Evolutionary conservation across 2,329 filamentous ascomycete genomes (phyloP).

Genomic region (Lasiodiplodia hormozganensis): DNA sequence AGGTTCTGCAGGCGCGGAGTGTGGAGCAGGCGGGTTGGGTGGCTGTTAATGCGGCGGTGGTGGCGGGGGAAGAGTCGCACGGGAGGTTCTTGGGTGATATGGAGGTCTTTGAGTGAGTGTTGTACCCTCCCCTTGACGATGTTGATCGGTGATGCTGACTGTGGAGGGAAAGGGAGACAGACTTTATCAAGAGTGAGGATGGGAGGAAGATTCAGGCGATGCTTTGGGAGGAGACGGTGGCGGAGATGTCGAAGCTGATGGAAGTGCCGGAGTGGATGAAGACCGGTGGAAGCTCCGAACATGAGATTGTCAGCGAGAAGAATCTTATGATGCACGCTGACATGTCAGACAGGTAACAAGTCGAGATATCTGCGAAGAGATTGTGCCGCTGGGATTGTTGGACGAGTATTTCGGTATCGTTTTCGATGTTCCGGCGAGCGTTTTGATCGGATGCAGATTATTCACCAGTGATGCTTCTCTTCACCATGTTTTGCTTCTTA

Average conservation of each 20-base stretch:
- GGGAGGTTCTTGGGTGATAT: conserved; percentile 4
- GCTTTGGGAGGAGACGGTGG: conserved; percentile 13
- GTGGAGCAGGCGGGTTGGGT: conserved; percentile 12
- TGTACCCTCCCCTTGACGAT: no score
- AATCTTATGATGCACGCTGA: background rate
- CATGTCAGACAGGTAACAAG: background rate
- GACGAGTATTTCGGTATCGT: background rate
- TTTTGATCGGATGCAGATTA: background rate
- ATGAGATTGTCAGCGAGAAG: background rate
- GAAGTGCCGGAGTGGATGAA: conserved; percentile 7
- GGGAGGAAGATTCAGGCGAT: background rate
- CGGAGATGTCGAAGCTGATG: conserved; percentile 10
- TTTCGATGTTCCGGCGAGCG: background rate
- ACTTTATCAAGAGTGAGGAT: background rate
- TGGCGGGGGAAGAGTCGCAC: background rate
- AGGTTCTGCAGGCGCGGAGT: background rate
- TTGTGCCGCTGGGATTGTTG: background rate
- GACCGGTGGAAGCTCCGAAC: background rate
- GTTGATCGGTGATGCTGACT: background rate
- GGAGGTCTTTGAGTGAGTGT: conserved; percentile 12
- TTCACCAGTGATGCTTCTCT: background rate
- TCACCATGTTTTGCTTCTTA: background rate
- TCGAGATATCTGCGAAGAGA: background rate
- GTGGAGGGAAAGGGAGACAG: background rate
- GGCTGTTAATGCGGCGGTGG: background rate